Conservation (phyloP, 2,329 filamentous ascomycete genomes). For the Albifimbria verrucaria region DNA sequence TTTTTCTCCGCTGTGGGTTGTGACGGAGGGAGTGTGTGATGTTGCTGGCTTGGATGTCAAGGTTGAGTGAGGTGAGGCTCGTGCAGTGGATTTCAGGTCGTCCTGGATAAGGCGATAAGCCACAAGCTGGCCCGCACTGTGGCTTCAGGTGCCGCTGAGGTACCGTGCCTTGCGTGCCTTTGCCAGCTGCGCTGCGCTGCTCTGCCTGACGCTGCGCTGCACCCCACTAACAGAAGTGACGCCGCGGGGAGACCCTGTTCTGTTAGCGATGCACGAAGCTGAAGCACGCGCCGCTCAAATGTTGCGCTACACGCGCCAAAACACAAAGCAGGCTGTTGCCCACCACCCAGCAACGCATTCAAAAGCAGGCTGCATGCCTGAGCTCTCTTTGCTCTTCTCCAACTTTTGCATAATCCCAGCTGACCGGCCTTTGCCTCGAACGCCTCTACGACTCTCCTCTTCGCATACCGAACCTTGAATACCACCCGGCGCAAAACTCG, state of each 20-base stretch:
- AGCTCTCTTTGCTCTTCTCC: constrained; percentile 1
- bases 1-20: neutral
- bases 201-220: no score
- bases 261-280: neutral
- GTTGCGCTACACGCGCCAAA: neutral
- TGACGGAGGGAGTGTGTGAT: constrained; percentile 1
- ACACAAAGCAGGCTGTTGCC: neutral
- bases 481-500: no score
- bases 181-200: no score
- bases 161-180: no score
- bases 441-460: no score
- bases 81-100: neutral
- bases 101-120: neutral
- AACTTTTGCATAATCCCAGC: constrained; percentile 6
- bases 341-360: neutral
- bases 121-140: constrained; percentile 18
- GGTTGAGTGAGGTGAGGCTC: constrained; percentile 8
- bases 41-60: constrained; percentile 10
- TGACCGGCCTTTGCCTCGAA: no score
- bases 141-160: neutral
- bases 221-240: neutral
- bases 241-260: neutral
- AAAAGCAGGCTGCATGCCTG: neutral
- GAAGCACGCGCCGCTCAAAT: neutral
- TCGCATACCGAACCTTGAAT: no score